phyloP scores from a whole-genome alignment of 371 early-diverging fungal genomes.

The Capniomyces stellatus region DNA sequence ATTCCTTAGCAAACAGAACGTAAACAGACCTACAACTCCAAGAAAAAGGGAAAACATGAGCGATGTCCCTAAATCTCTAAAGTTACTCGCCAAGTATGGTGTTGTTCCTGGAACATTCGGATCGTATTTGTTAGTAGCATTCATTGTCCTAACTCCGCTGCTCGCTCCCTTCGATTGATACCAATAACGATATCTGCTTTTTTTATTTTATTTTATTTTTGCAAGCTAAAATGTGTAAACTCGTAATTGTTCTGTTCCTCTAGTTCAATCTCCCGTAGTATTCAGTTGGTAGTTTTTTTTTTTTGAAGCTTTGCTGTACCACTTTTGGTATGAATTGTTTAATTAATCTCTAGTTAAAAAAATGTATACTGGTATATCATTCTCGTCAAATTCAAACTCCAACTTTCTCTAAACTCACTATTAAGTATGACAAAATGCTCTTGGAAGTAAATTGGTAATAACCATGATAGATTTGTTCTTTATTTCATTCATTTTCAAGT shows the following conservation, averaged over 20 bases:
- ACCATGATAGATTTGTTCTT: too few relatives aligned
- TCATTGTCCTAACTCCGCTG: neutral
- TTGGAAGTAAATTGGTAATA: too few relatives aligned
- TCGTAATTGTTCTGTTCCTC: neutral
- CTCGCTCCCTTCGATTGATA: neutral
- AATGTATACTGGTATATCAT: too few relatives aligned
- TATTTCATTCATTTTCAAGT: too few relatives aligned
- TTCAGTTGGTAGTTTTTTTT: neutral
- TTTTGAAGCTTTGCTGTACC: neutral
- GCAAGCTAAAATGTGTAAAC: neutral
- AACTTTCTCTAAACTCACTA: too few relatives aligned
- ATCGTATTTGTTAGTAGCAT: neutral
- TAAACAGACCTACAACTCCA: conserved; percentile 13
- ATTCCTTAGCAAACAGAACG: conserved; percentile 21
- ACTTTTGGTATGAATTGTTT: too few relatives aligned
- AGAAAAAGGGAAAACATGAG: conserved; percentile 12
- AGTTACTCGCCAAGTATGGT: conserved; percentile 5
- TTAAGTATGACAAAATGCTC: too few relatives aligned
- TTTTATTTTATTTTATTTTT: too few relatives aligned
- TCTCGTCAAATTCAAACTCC: too few relatives aligned
- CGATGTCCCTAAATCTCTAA: conserved; percentile 20
- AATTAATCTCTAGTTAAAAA: too few relatives aligned
- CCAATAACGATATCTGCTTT: neutral
- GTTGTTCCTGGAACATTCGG: conserved; percentile 1
- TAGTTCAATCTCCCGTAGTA: neutral